Conservation (phyloP, 2,329 filamentous ascomycete genomes). For the Cyphellophora europaea region DNA sequence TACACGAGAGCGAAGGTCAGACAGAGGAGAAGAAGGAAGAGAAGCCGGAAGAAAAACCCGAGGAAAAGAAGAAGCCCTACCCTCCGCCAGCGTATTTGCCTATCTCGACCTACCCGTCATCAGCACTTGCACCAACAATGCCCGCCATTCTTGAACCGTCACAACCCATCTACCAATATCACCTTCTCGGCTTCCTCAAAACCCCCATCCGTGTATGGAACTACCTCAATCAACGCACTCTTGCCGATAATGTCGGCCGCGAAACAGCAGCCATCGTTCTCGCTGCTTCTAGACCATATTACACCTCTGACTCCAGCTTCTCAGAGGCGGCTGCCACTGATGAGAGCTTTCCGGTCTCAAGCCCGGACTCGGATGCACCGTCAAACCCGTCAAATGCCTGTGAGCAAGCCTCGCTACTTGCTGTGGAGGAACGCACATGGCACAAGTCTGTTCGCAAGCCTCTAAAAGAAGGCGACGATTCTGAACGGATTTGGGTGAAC, state of each 20-base stretch:
- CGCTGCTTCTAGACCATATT: conserved; percentile 31
- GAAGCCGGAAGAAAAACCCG: conserved; percentile 37
- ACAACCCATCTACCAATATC: conserved; percentile 66
- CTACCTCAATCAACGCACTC: conserved; percentile 68
- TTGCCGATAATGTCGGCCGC: conserved; percentile 82
- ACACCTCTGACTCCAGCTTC: conserved; percentile 17
- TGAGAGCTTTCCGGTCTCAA: conserved; percentile 3
- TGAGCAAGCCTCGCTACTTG: conserved; percentile 20
- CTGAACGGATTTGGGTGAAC: conserved; percentile 67
- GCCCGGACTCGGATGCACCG: conserved; percentile 30
- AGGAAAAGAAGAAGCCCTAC: conserved; percentile 43
- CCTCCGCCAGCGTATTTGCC: conserved; percentile 65
- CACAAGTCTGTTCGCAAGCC: conserved; percentile 64
- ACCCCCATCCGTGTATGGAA: conserved; percentile 79
- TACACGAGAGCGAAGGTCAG: conserved; percentile 19
- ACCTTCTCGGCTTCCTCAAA: conserved; percentile 85
- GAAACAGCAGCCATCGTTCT: conserved; percentile 82
- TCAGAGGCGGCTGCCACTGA: background rate
- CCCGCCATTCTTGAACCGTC: conserved; percentile 67
- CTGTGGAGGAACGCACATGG: conserved; percentile 69
- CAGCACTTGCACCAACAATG: conserved; percentile 53
- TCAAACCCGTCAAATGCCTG: conserved; percentile 17
- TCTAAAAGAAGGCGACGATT: conserved; percentile 38
- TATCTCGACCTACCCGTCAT: conserved; percentile 60
- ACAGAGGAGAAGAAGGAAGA: conserved; percentile 32